Percentiles rank a stretch among this genome's conserved stretches.
Conservation (phyloP, 2,329 filamentous ascomycete genomes). For the Apiospora phragmitis region DNA sequence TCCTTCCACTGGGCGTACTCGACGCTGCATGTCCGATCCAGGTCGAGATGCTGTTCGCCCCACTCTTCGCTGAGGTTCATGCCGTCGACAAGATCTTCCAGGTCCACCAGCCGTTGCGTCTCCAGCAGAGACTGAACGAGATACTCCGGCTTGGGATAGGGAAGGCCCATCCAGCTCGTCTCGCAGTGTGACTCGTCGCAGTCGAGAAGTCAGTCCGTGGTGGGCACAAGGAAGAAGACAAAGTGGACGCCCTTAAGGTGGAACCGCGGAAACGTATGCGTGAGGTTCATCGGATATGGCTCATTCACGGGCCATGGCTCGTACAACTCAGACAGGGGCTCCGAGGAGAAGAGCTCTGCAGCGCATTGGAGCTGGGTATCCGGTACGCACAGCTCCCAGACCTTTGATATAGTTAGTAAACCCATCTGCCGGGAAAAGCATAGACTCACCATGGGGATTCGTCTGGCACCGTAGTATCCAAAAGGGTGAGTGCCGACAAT, state of each 20-base stretch:
- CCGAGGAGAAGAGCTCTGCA: conserved; percentile 5
- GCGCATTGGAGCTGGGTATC: conserved; percentile 8
- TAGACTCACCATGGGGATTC: neutral
- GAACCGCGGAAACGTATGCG: conserved; percentile 13
- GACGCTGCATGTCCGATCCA: conserved; percentile 8
- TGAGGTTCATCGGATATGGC: neutral
- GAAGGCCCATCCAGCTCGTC: conserved; percentile 5
- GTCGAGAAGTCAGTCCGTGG: conserved; percentile 10
- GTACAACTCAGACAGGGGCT: conserved; percentile 1
- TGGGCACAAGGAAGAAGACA: conserved; percentile 10
- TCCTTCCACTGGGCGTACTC: conserved; percentile 14
- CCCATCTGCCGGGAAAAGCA: neutral
- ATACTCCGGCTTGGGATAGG: conserved; percentile 12
- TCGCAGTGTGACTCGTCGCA: conserved; percentile 10
- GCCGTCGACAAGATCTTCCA: conserved; percentile 13
- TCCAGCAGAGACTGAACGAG: conserved; percentile 12
- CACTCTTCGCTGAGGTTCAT: conserved; percentile 16
- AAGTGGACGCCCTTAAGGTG: conserved; percentile 13
- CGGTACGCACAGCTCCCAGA: conserved; percentile 14
- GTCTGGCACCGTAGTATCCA: conserved; percentile 11
- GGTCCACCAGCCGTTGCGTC: conserved; percentile 9
- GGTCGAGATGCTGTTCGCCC: conserved; percentile 11
- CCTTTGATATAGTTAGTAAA: neutral
- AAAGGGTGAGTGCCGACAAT: conserved; percentile 10
- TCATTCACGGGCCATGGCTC: conserved; percentile 10